These are phyloP conservation scores for Fraxinus cuspidata DNA, from an alignment of 257 asterid species.

Conservation along the genomic window DNA sequence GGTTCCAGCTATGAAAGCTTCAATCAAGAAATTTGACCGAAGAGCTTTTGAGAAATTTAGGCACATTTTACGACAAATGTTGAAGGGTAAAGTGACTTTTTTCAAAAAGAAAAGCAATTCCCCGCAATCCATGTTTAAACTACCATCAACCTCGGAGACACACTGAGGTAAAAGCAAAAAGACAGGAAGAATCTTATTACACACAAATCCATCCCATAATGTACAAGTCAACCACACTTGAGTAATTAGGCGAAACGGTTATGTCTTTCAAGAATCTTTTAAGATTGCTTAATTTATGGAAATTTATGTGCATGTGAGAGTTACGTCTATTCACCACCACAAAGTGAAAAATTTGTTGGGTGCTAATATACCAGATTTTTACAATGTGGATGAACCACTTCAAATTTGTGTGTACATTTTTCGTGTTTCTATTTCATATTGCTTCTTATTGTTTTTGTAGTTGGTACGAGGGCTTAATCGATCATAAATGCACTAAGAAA, in stretches of 20 bases:
- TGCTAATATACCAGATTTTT: too few species aligned
- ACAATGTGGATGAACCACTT: too few species aligned
- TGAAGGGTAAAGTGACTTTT: background rate
- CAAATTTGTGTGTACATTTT: background rate
- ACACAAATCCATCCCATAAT: background rate
- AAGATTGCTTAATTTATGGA: background rate
- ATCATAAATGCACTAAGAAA: background rate
- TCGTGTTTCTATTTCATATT: too few species aligned
- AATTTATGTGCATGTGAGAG: too few species aligned
- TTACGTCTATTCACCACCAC: too few species aligned
- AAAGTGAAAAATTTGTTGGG: too few species aligned
- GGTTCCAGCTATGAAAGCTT: background rate
- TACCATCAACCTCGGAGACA: background rate
- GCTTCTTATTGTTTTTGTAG: too few species aligned
- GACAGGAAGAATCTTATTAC: background rate
- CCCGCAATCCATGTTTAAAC: background rate
- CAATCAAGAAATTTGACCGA: background rate
- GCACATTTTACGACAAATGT: background rate
- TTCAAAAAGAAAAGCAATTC: background rate
- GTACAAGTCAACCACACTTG: background rate
- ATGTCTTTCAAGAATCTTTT: background rate
- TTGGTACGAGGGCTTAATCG: background rate
- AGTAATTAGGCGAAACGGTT: background rate
- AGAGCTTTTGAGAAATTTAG: background rate
- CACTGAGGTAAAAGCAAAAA: background rate